A percentile compares a stretch with the other conserved stretches of the same genome.
phyloP scores from a whole-genome alignment of 2,329 filamentous ascomycete genomes.

The Tolypocladium nubicola region DNA sequence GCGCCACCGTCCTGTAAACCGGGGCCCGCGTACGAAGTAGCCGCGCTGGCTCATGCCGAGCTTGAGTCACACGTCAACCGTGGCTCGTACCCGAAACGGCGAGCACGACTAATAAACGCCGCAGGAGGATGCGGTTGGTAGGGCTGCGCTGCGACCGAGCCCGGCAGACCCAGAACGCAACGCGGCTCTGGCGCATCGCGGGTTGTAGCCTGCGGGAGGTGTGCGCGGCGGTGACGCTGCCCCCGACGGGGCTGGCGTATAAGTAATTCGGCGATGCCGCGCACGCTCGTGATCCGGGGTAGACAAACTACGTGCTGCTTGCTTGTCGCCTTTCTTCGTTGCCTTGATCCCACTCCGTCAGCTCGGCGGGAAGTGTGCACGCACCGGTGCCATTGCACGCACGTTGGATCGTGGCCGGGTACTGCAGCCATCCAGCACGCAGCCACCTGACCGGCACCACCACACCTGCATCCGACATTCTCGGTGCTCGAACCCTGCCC shows the following conservation, averaged over 20 bases:
- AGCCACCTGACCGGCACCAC: not conserved
- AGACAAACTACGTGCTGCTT: not conserved
- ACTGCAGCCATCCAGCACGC: not conserved
- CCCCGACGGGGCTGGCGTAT: not conserved
- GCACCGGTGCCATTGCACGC: no score
- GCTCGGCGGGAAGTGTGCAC: not conserved
- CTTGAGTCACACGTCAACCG: not conserved
- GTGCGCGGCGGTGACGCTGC: not conserved
- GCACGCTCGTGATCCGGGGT: not conserved
- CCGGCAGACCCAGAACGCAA: not conserved
- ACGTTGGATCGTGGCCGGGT: no score
- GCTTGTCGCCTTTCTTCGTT: not conserved
- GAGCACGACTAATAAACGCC: no score
- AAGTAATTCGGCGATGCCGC: not conserved
- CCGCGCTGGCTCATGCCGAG: not conserved
- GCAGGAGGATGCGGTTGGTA: not conserved
- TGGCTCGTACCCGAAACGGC: no score
- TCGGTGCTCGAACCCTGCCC: not conserved
- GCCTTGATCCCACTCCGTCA: not conserved
- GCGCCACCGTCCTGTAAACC: not conserved
- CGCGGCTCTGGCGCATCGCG: not conserved
- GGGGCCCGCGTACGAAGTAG: not conserved
- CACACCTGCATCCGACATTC: not conserved
- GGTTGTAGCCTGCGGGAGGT: not conserved
- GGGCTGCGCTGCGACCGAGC: not conserved